phyloP scores from a whole-genome alignment of 768 basidiomycete species.

The Tricholoma saponaceum region DNA sequence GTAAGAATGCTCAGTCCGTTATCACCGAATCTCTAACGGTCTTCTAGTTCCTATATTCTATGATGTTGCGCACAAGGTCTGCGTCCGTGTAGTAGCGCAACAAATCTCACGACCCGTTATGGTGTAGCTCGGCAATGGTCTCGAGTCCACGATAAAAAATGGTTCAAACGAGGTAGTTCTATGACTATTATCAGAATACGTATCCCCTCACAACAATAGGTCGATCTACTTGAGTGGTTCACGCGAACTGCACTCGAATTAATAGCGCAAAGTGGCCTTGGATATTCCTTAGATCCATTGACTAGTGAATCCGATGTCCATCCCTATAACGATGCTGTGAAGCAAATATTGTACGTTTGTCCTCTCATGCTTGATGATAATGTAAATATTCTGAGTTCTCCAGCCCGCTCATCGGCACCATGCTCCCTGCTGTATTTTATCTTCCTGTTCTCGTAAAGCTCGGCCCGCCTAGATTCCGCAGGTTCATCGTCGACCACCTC shows the following conservation, averaged over 20 bases:
- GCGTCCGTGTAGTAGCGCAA: too few species aligned
- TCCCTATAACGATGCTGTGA: constrained; percentile 23
- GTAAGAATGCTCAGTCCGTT: neutral
- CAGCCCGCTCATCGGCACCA: too few species aligned
- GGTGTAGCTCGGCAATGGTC: too few species aligned
- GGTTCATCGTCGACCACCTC: constrained; percentile 25
- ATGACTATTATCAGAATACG: too few species aligned
- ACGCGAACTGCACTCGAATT: constrained; percentile 7
- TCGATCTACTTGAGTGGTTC: constrained; percentile 26
- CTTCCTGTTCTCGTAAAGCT: constrained; percentile 25
- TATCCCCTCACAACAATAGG: constrained; percentile 6
- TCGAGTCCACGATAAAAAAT: too few species aligned
- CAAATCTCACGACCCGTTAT: too few species aligned
- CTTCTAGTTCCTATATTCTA: constrained; percentile 8
- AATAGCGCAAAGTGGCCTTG: neutral
- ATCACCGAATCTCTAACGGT: neutral
- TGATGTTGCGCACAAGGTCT: constrained; percentile 6
- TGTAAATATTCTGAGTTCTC: too few species aligned
- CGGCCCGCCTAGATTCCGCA: constrained; percentile 28
- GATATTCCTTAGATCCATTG: constrained; percentile 27
- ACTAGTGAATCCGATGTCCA: constrained; percentile 19
- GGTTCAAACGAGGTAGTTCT: too few species aligned
- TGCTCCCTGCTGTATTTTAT: constrained; percentile 9
- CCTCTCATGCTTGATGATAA: too few species aligned
- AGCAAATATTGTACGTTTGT: constrained; percentile 20